Evolutionary conservation across 148 eudicot genomes (phyloP), one percentile per base, ranked within the genome.

Genomic region (Rhododendron vialii): DNA sequence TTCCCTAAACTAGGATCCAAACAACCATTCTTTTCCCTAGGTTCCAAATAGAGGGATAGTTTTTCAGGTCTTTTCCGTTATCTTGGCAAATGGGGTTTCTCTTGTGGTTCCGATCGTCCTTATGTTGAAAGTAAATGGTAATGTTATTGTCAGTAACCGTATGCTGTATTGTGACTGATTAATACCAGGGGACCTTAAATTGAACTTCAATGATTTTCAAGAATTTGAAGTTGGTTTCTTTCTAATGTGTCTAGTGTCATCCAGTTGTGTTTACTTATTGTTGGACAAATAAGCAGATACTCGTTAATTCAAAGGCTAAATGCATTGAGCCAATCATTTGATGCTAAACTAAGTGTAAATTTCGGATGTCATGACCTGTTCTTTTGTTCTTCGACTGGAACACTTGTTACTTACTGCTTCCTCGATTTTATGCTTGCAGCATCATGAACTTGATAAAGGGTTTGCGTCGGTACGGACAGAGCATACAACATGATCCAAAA

Each of bases 391-490:
- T 5, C 2, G n/a, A 36, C 38, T 65, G 51, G 18, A 82, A 22
- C 10, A 10, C 3, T n/a, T 15, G 18, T 43, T 71, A 71, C 80
- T 47, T 14, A n/a, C 14, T 38, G 53, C 38, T 24, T 36, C 1
- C 57, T 75, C 8, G 4, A 36, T 74, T 76, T n/a, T 8, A 24
- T 35, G 1, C 26, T 28, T 84, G 30, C 67, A 83, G 85, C 59
- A 2, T 73, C 36, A 90, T 90, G 92, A 88, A 85, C 76, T 85
- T 86, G 86, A 26, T 85, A 59, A 88, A 85, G 78, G 86, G 85
- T 81, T 82, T 85, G n/a, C 88, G 88, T 35, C 75, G 86, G 78
- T 92, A 88, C 86, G 88, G 86, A 78, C 93, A 90, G 73, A 85
- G 83, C 45, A 47, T 43, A 61, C 82, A 78, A 38, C 81, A 87